phyloP scores from a whole-genome alignment of 768 basidiomycete genomes.

The Strobilomyces dryophilus region DNA sequence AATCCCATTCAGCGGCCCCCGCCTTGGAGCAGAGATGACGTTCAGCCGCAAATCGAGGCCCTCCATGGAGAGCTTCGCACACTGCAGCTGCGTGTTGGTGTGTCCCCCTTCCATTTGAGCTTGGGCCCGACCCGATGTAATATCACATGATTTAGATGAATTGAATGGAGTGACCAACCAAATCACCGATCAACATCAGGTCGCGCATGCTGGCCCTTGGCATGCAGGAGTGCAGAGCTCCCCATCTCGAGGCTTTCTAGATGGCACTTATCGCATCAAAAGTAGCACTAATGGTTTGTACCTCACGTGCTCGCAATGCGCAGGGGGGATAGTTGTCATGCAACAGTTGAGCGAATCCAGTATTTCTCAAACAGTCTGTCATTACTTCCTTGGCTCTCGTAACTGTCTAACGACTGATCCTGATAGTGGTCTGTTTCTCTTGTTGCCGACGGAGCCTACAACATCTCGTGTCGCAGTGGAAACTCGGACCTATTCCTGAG shows the following conservation, averaged over 20 bases:
- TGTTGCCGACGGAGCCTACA: background rate
- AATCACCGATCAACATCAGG: background rate
- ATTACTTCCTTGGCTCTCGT: background rate
- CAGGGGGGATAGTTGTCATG: background rate
- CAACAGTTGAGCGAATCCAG: background rate
- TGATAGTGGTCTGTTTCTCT: background rate
- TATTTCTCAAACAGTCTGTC: background rate
- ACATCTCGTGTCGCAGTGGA: background rate
- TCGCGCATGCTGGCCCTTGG: background rate
- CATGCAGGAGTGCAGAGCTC: background rate
- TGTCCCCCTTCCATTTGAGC: background rate
- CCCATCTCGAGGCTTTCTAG: background rate
- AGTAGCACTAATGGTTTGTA: background rate
- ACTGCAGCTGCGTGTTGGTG: background rate
- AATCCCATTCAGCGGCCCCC: background rate
- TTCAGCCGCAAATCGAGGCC: background rate
- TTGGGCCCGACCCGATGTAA: background rate
- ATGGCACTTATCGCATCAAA: conserved; percentile 4
- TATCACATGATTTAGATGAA: background rate
- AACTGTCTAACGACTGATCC: background rate
- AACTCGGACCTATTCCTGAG: background rate
- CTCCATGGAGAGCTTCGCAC: background rate
- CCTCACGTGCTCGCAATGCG: background rate
- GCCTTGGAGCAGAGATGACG: background rate
- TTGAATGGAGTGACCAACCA: background rate